These are phyloP conservation scores for Puccinia coronata DNA, from an alignment of 1,284 basidiomycete genomes.

Conservation along the genomic window DNA sequence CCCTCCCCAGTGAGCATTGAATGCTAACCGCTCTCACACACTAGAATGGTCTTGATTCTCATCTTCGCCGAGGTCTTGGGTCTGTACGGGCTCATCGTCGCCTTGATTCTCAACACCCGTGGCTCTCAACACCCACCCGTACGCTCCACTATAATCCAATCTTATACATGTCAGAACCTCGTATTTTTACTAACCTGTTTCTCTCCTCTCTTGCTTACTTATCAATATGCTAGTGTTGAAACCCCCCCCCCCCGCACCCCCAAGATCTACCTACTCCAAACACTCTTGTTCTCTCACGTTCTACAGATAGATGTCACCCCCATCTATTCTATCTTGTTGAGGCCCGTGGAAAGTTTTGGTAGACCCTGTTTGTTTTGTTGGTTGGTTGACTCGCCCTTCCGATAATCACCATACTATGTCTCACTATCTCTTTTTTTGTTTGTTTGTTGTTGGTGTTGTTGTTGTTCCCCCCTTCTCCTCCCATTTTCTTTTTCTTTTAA, in stretches of 20 bases:
- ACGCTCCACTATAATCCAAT: not conserved
- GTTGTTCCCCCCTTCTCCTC: not conserved
- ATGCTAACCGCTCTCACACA: not conserved
- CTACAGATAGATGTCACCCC: not conserved
- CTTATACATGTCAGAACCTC: too few relatives aligned
- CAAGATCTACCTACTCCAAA: not conserved
- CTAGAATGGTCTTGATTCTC: slow-evolving; percentile 58
- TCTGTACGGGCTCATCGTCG: slow-evolving; percentile 61
- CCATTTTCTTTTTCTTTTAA: not conserved
- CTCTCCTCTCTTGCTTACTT: too few relatives aligned
- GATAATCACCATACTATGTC: too few relatives aligned
- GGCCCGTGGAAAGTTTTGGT: not conserved
- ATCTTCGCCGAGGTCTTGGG: slow-evolving; percentile 61
- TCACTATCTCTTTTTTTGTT: not conserved
- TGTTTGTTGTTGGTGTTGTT: not conserved
- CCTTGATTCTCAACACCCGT: slow-evolving; percentile 60
- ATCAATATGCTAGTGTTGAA: too few relatives aligned
- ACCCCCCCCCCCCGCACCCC: too few relatives aligned
- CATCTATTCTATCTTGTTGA: not conserved
- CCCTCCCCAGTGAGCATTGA: too few relatives aligned
- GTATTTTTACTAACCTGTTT: too few relatives aligned
- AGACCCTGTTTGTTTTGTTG: too few relatives aligned
- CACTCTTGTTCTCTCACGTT: not conserved
- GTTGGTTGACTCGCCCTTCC: too few relatives aligned
- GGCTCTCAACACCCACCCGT: slow-evolving; percentile 41